These are phyloP conservation scores for Schizophyllum commune DNA, from an alignment of 1,284 basidiomycete species.

Conservation along the genomic window DNA sequence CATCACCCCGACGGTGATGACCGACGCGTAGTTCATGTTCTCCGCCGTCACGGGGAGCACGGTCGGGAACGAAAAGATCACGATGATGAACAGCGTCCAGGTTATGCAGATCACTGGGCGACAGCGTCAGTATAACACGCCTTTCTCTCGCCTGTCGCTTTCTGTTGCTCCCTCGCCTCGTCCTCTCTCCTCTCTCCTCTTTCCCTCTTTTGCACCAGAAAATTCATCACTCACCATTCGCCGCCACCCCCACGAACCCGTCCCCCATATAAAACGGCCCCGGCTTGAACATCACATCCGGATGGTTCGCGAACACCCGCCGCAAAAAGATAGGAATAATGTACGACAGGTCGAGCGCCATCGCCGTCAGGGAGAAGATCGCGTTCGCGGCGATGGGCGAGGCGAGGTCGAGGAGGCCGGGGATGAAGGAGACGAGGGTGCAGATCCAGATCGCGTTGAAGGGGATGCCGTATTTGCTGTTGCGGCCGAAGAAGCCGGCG, in stretches of 20 bases:
- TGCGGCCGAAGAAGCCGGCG: slow-evolving; percentile 67
- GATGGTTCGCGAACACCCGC: slow-evolving; percentile 69
- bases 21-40: slow-evolving; percentile 77
- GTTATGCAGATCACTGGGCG: slow-evolving; percentile 43
- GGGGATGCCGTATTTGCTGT: slow-evolving; percentile 71
- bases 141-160: too few relatives aligned
- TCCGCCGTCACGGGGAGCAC: slow-evolving; percentile 56
- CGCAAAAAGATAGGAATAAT: slow-evolving; percentile 70
- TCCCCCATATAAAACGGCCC: slow-evolving; percentile 87
- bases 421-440: slow-evolving; percentile 61
- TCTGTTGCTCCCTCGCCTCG: too few relatives aligned
- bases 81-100: slow-evolving; percentile 64
- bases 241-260: slow-evolving; percentile 56
- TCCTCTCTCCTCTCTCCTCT: too few relatives aligned
- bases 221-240: slow-evolving; percentile 43
- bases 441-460: slow-evolving; percentile 79
- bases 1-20: slow-evolving; percentile 39
- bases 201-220: too few relatives aligned
- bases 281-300: slow-evolving; percentile 79
- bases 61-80: slow-evolving; percentile 71
- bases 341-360: slow-evolving; percentile 66
- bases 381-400: slow-evolving; percentile 76
- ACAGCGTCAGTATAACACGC: not conserved
- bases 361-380: slow-evolving; percentile 75
- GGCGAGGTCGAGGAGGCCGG: slow-evolving; percentile 72